Base-by-base conservation (phyloP, 352 stramenopile species). In the Globisporangium middletonii region DNA sequence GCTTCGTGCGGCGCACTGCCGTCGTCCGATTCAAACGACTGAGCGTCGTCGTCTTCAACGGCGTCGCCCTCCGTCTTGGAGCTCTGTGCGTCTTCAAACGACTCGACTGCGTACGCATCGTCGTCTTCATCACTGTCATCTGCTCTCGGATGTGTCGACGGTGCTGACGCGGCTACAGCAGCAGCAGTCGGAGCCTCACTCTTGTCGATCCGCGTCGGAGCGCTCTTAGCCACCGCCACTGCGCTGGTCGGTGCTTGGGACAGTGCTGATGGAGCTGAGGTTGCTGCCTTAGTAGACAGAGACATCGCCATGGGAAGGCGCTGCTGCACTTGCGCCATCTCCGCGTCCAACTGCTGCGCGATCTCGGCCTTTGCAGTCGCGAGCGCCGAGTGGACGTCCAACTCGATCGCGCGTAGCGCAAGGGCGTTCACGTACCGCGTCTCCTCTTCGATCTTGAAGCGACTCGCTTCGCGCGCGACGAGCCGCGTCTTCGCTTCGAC, bases 371-470 rank as follows among this genome's bases (percentile, higher is more conserved):
- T 81, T 8, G 58, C 71, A 3, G 59, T 57, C 0, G 42, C 26
- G 0, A 83, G 23, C 35, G 73, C 67, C 13, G 37, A 38, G 13
- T 60, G 38, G 8, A 86, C 57, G 51, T 86, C 63, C 11, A 81
- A 33, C 30, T 57, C 38, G 8, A 85, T 64, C 0, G 75, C 75
- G 2, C 72, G 26, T 38, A 71, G 63, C 4, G 73, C 75, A n/a
- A 80, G 58, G 27, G 51, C 18, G 35, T 83, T 58, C 35, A 86
- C 67, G 19, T 79, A 67, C n/a, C 63, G 56, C 44, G 60, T 68
- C 52, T 79, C 66, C 68, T 86, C 75, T 27, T 73, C 64, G 0
- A 60, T 47, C 26, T 63, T 55, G 53, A 79, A 81, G 35, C 38
- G 53, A 3, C 59, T 30, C 3, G 61, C 69, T 53, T 79, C 55